A percentile compares a stretch with the other conserved stretches of the same genome.
Conservation (phyloP, 768 basidiomycete species). For the Tylopilus balloui region DNA sequence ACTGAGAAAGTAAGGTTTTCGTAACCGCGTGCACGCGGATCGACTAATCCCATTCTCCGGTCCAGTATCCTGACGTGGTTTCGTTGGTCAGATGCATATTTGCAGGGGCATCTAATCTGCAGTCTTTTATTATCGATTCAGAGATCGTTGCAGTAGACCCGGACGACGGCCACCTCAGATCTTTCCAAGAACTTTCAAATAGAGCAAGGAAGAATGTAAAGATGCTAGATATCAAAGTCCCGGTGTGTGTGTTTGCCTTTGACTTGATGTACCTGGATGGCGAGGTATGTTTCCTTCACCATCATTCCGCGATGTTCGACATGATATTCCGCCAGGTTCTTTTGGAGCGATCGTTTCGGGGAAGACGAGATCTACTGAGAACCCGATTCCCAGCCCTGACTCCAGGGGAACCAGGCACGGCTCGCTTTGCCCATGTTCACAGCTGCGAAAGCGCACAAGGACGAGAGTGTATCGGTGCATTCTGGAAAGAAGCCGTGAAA, state of each 20-base stretch:
- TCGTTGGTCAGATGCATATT: conserved; percentile 53
- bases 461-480: conserved; percentile 59
- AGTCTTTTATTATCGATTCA: conserved; percentile 77
- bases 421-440: conserved; percentile 71
- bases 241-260: conserved; percentile 83
- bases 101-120: conserved; percentile 35
- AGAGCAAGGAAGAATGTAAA: conserved; percentile 81
- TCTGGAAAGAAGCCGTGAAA: conserved; percentile 72
- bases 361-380: conserved; percentile 63
- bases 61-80: conserved; percentile 79
- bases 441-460: conserved; percentile 64
- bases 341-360: conserved; percentile 63
- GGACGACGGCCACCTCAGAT: conserved; percentile 53
- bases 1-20: conserved; percentile 62
- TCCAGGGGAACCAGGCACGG: conserved; percentile 42
- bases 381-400: conserved; percentile 52
- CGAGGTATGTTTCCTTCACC: conserved; percentile 45
- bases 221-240: conserved; percentile 66
- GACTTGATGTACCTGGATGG: conserved; percentile 86
- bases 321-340: conserved; percentile 46
- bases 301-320: background rate
- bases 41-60: conserved; percentile 12
- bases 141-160: conserved; percentile 84
- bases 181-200: conserved; percentile 86
- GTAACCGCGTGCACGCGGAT: background rate